Evolutionary conservation across 2,329 filamentous ascomycete genomes (phyloP), one percentile per base, ranked within the genome.

Genomic region (Colletotrichum shisoi): DNA sequence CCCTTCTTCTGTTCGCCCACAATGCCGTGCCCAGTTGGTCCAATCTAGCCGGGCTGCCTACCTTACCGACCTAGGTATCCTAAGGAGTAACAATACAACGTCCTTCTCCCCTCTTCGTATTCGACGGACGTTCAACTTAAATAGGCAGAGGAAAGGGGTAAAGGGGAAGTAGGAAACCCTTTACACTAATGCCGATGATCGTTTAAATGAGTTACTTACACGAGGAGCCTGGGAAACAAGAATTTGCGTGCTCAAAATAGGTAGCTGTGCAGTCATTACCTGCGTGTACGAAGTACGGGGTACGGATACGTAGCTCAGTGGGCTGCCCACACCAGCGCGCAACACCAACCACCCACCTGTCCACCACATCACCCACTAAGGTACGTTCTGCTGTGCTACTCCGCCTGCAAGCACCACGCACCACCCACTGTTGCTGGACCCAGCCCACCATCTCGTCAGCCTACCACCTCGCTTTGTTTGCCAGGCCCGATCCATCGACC

Each of bases 391-490:
- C 45, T 59, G 56, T 57, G 58, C 39, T 67, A 40, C 49, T 52
- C 49, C 63, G 62, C 63, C 58, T 62, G 63, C 58, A 62, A 62
- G 40, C 52, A 63, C 57, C 54, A 64, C 64, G 39, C 31, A 56
- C 60, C 42, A 42, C 63, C 60, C 42, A 53, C 59, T 53, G 52
- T 40, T 67, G 45, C 59, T 67, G 63, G 63, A 63, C 63, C 63
- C 63, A 63, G 60, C 63, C 63, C 63, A 67, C 59, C 59, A 53
- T 34, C 62, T 31, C 17, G 48, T 34, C 42, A 42, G 37, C 62
- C 62, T 60, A 59, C 61, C 65, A 56, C 49, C 54, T 68, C 56
- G 65, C 65, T 65, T 65, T 68, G 65, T 65, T 68, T 64, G 54
- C 54, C 63, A 62, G 63, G 51, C 65, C 49, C 62, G 54, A 64